Evolutionary conservation across 768 basidiomycete species (phyloP), one percentile per base, ranked within the genome.

Genomic region (Macrolepiota dolichaula): DNA sequence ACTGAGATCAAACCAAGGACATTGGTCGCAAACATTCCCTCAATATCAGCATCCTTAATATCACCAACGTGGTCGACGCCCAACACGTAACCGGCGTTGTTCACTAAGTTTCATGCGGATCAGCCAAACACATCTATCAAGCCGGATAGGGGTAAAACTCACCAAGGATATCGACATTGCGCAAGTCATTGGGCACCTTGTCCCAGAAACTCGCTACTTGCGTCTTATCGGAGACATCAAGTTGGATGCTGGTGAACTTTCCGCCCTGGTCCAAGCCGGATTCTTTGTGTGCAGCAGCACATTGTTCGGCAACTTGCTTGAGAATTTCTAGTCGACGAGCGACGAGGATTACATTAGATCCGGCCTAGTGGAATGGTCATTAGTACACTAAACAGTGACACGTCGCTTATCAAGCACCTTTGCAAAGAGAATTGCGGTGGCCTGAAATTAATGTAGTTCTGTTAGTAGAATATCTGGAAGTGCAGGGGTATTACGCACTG

Each of bases 21-120:
- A 64, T 88, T 88, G 60, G 88, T 89, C 17, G 83, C 72, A 68
- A 94, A 89, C 90, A 94, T 94, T 57, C 81, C 80, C 67, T 95
- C 91, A 67, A 96, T 80, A 68, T 94, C 93, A 24, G 77, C 78
- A 37, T 91, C 85, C 13, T 85, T 77, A 67, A 94, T 86, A 66
- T 87, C 85, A 5, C 97, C 97, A 38, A 98, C 87, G 44, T 85
- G 85, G 63, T 98, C 97, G 12, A 87, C 74, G 12, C 97, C 97
- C 42, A 88, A 82, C 32, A 98, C 97, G 67, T 88, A 94, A 32
- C 97, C 96, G 37, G 97, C 96, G 55, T 81, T 81, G 68, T 85
- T 85, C 32, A 85, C 82, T 84, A 47, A 56, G 24, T 2, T 37
- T 13, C 19, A 27, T 27, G 50, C 24, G 24, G 51, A 55, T 55